Evolutionary conservation across 2,329 filamentous ascomycete species (phyloP).

Genomic region (Xylariaceae sp.): DNA sequence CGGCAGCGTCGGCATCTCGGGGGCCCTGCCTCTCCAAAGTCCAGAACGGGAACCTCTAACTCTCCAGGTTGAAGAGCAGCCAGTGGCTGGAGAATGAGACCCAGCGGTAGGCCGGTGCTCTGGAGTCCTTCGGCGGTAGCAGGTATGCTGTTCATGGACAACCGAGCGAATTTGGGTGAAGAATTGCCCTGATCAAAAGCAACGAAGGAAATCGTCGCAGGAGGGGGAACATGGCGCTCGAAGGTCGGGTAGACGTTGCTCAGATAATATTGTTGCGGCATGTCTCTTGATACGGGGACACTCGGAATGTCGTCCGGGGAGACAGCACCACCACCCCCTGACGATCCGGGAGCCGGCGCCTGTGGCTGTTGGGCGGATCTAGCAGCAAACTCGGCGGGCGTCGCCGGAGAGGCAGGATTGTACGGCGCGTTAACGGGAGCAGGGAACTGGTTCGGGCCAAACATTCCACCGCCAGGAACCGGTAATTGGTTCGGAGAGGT

Average conservation of each 20-base stretch:
- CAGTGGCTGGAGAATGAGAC: constrained; percentile 82
- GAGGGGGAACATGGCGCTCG: constrained; percentile 86
- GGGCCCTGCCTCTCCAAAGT: constrained; percentile 88
- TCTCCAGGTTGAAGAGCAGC: constrained; percentile 80
- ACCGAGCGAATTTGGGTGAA: constrained; percentile 85
- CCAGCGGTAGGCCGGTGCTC: constrained; percentile 78
- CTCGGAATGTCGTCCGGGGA: constrained; percentile 92
- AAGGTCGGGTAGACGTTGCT: constrained; percentile 90
- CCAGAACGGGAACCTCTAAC: constrained; percentile 79
- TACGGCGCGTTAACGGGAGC: constrained; percentile 51
- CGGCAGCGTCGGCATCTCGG: constrained; percentile 89
- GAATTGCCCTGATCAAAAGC: constrained; percentile 96
- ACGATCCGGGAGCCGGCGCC: constrained; percentile 46
- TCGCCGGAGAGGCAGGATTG: constrained; percentile 39
- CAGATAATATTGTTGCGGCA: constrained; percentile 76
- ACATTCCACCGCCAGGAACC: constrained; percentile 1
- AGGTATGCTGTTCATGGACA: constrained; percentile 92
- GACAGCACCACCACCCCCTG: constrained; percentile 67
- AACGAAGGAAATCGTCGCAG: constrained; percentile 81
- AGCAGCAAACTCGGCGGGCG: constrained; percentile 43
- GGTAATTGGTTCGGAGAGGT: constrained; percentile 22
- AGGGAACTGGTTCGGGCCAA: constrained; percentile 52
- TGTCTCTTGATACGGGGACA: constrained; percentile 78
- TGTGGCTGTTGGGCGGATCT: constrained; percentile 34
- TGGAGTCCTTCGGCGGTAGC: constrained; percentile 71